Conservation (phyloP, 495 filamentous ascomycete genomes). For the Daldinia caldariorum region DNA sequence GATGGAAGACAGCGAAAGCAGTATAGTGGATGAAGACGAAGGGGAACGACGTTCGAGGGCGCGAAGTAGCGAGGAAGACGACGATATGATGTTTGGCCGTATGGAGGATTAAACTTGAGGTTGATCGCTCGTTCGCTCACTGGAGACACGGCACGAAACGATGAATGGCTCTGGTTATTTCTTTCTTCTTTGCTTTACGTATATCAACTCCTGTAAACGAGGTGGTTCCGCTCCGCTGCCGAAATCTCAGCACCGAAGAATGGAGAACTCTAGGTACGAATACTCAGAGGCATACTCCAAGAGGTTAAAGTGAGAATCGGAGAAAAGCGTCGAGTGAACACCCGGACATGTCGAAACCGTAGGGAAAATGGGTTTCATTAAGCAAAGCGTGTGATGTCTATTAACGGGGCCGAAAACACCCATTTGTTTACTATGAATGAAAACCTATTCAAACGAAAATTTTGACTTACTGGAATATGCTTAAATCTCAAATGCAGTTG, state of each 20-base stretch:
- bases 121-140: slow-evolving; percentile 26
- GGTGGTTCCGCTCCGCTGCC: slow-evolving; percentile 64
- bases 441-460: slow-evolving; percentile 32
- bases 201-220: slow-evolving; percentile 57
- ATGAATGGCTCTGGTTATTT: slow-evolving; percentile 46
- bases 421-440: slow-evolving; percentile 45
- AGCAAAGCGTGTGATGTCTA: slow-evolving; percentile 36
- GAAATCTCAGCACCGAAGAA: slow-evolving; percentile 67
- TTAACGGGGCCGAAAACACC: slow-evolving; percentile 39
- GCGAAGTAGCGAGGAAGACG: slow-evolving; percentile 88
- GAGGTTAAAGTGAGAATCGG: slow-evolving; percentile 71
- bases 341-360: slow-evolving; percentile 44
- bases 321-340: slow-evolving; percentile 67
- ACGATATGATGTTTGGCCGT: slow-evolving; percentile 86
- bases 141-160: slow-evolving; percentile 41
- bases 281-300: slow-evolving; percentile 53
- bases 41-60: slow-evolving; percentile 70
- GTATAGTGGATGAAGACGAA: slow-evolving; percentile 81
- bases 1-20: slow-evolving; percentile 73
- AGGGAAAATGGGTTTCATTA: slow-evolving; percentile 30
- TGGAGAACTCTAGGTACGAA: slow-evolving; percentile 48
- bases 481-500: neutral
- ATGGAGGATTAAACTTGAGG: slow-evolving; percentile 82
- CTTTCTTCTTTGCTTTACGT: slow-evolving; percentile 55
- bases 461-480: slow-evolving; percentile 23